phyloP scores from a whole-genome alignment of 148 eudicot genomes.

The Rhododendron williamsianum region DNA sequence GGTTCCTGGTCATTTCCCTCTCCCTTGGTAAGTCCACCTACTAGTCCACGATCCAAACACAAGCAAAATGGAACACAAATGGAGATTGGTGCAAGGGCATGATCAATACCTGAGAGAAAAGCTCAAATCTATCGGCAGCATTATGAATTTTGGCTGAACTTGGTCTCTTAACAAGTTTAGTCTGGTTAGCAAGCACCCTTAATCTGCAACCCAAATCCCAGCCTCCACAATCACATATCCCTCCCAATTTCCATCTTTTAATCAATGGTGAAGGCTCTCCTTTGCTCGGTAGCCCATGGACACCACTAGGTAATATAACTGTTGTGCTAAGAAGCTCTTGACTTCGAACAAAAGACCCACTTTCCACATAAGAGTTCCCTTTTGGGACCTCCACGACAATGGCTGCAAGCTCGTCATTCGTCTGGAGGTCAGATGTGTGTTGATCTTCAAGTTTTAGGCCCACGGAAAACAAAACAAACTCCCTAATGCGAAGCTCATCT shows the following conservation, averaged over 20 bases:
- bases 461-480: constrained; percentile 56
- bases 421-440: constrained; percentile 37
- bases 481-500: constrained; percentile 33
- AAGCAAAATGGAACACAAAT: neutral
- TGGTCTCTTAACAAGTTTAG: constrained; percentile 18
- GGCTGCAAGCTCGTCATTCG: constrained; percentile 77
- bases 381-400: constrained; percentile 51
- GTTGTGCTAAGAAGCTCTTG: constrained; percentile 30
- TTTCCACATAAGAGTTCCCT: constrained; percentile 6
- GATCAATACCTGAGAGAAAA: constrained; percentile 54
- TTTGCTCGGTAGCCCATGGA: constrained; percentile 68
- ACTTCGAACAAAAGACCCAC: neutral
- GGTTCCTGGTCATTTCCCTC: neutral
- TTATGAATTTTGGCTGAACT: constrained; percentile 18
- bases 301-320: constrained; percentile 78
- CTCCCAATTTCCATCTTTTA: constrained; percentile 77
- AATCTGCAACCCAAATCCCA: constrained; percentile 93
- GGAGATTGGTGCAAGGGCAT: constrained; percentile 5
- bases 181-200: constrained; percentile 37
- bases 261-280: constrained; percentile 72
- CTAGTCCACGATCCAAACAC: neutral
- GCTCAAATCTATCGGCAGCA: constrained; percentile 35
- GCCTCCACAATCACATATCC: constrained; percentile 91
- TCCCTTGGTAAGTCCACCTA: neutral
- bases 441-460: constrained; percentile 38